phyloP scores from a whole-genome alignment of 345 rosid genomes.

The Anastatica hierochuntica region DNA sequence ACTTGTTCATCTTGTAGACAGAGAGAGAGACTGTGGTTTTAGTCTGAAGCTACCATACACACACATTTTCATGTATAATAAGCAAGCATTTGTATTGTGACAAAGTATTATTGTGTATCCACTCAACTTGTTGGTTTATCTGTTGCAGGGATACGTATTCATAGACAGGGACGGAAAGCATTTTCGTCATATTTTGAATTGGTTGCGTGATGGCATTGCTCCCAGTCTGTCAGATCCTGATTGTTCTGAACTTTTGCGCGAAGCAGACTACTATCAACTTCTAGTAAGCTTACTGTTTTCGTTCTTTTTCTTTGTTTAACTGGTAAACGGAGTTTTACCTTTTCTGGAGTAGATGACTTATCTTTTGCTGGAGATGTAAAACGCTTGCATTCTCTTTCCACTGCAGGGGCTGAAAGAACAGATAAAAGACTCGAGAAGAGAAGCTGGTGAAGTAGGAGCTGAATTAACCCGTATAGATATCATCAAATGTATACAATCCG shows the following conservation, averaged over 20 bases:
- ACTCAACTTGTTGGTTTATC: conserved; percentile 4
- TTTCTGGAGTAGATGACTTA: neutral
- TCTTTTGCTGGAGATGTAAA: neutral
- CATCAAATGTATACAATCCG: conserved; percentile 81
- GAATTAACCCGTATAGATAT: conserved; percentile 74
- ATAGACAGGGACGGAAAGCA: conserved; percentile 87
- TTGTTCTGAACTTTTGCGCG: conserved; percentile 61
- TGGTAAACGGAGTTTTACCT: neutral
- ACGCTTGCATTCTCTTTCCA: neutral
- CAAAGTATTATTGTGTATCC: neutral
- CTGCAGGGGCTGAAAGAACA: conserved; percentile 64
- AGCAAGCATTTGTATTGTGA: neutral
- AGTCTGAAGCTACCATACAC: too few relatives aligned
- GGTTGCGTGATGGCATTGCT: conserved; percentile 88
- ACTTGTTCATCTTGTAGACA: too few relatives aligned
- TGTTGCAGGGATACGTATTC: conserved; percentile 65
- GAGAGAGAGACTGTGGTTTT: too few relatives aligned
- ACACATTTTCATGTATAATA: too few relatives aligned
- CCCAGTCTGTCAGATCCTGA: conserved; percentile 51
- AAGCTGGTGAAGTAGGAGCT: conserved; percentile 42
- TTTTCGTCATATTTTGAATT: conserved; percentile 78
- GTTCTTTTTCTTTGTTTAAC: neutral
- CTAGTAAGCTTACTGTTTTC: conserved; percentile 45
- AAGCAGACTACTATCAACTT: conserved; percentile 83
- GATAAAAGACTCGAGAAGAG: conserved; percentile 48